phyloP scores from a whole-genome alignment of 2,329 filamentous ascomycete species.

The Hypoxylon sp. region DNA sequence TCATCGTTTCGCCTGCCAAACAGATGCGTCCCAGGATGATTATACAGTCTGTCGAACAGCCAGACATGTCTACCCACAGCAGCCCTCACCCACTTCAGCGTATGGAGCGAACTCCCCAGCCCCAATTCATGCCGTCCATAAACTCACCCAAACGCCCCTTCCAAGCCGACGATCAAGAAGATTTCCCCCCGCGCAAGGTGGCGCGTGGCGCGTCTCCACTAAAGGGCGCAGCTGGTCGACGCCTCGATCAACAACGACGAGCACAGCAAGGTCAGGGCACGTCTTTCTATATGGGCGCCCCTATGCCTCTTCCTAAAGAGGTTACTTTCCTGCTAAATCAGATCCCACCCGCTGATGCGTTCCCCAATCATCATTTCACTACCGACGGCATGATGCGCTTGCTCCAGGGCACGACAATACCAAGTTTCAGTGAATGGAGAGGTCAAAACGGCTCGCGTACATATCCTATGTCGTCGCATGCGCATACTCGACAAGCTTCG shows the following conservation, averaged over 20 bases:
- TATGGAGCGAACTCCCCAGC: slow-evolving; percentile 58
- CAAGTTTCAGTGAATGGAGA: slow-evolving; percentile 69
- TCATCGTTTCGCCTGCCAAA: slow-evolving; percentile 82
- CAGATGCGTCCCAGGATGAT: slow-evolving; percentile 77
- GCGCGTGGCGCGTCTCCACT: slow-evolving; percentile 90
- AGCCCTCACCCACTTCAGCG: slow-evolving; percentile 56
- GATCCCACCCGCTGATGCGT: slow-evolving; percentile 78
- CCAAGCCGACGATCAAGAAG: slow-evolving; percentile 77
- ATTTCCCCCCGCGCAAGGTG: slow-evolving; percentile 84
- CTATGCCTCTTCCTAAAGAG: slow-evolving; percentile 78
- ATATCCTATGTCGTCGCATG: slow-evolving; percentile 48
- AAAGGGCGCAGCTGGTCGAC: slow-evolving; percentile 88
- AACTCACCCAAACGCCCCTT: slow-evolving; percentile 73
- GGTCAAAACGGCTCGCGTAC: slow-evolving; percentile 45
- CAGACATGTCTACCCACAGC: slow-evolving; percentile 56
- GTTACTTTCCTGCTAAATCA: slow-evolving; percentile 75
- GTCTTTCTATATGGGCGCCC: slow-evolving; percentile 52
- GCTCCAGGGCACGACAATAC: slow-evolving; percentile 75
- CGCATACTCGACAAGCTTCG: slow-evolving; percentile 57
- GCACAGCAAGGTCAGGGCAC: slow-evolving; percentile 62
- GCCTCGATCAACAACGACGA: slow-evolving; percentile 81
- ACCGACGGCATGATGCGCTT: slow-evolving; percentile 78
- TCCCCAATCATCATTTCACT: slow-evolving; percentile 77
- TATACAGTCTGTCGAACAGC: slow-evolving; percentile 67
- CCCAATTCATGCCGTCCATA: slow-evolving; percentile 60